Percentiles rank a stretch among this genome's conserved stretches.
phyloP scores from a whole-genome alignment of 2,329 filamentous ascomycete species.

The Ophiostoma sp. region DNA sequence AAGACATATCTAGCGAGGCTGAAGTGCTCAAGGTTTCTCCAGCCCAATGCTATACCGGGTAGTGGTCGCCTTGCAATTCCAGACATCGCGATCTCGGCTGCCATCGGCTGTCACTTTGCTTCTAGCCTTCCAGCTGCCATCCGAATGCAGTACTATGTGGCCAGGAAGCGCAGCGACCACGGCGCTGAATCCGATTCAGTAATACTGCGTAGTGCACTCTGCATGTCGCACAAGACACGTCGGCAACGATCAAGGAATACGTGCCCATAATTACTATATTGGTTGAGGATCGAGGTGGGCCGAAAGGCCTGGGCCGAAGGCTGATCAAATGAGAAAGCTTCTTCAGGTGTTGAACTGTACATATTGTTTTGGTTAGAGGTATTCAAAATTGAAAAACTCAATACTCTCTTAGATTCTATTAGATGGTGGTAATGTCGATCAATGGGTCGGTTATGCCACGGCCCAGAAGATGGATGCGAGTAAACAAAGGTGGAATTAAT shows the following conservation, averaged over 20 bases:
- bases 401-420: neutral
- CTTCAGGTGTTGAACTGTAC: neutral
- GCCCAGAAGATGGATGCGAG: neutral
- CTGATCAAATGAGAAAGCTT: neutral
- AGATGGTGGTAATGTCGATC: neutral
- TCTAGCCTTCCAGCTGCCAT: neutral
- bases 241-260: neutral
- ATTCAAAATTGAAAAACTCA: neutral
- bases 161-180: neutral
- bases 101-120: neutral
- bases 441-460: neutral
- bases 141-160: neutral
- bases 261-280: neutral
- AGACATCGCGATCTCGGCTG: neutral
- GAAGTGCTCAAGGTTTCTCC: no score
- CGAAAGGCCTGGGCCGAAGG: neutral
- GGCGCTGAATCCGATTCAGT: neutral
- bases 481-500: neutral
- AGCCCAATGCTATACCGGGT: no score
- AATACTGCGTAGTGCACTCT: neutral
- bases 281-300: neutral
- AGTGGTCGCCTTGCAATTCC: neutral
- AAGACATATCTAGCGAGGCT: no score
- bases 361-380: neutral
- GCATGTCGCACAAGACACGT: neutral